A percentile compares a stretch with the other conserved stretches of the same genome.
Evolutionary conservation across 1,139 yeast genomes (phyloP).

Genomic region (Yamadazyma songkhlaensis): DNA sequence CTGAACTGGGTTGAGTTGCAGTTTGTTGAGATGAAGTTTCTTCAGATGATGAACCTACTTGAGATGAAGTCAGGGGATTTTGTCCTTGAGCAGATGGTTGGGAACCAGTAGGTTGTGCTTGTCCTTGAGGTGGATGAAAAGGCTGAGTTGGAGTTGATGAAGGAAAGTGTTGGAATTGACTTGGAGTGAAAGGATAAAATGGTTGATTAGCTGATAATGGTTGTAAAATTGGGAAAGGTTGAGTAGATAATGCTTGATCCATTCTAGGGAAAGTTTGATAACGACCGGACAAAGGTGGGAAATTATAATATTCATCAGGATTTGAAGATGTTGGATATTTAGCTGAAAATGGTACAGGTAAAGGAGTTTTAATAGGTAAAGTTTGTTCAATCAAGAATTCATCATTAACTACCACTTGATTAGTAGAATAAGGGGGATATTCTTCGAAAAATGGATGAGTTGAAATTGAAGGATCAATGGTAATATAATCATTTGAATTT

Average conservation of each 20-base stretch:
- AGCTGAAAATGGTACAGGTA: slow-evolving; percentile 13
- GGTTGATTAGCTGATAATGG: slow-evolving; percentile 3
- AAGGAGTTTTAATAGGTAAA: slow-evolving; percentile 25
- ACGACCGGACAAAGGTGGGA: slow-evolving; percentile 10
- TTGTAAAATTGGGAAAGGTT: background rate
- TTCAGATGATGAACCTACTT: background rate
- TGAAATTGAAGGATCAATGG: slow-evolving; percentile 26
- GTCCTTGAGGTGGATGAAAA: background rate
- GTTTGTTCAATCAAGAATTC: slow-evolving; percentile 51
- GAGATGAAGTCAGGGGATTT: background rate
- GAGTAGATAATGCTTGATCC: slow-evolving; percentile 1
- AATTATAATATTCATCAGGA: slow-evolving; percentile 9
- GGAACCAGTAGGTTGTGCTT: background rate
- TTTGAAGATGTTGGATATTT: slow-evolving; percentile 10
- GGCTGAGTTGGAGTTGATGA: background rate
- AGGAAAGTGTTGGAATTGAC: slow-evolving; percentile 1
- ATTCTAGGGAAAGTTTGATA: slow-evolving; percentile 7
- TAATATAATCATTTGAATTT: slow-evolving; percentile 28
- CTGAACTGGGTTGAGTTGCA: too few relatives aligned
- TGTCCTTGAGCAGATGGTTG: background rate
- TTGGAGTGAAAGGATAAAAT: slow-evolving; percentile 1
- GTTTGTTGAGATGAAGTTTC: background rate
- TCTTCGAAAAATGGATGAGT: slow-evolving; percentile 19
- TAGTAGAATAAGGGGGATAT: slow-evolving; percentile 24
- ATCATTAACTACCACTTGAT: slow-evolving; percentile 38